Conservation (phyloP, 331 rosid genomes). For the Quercus tomentella region DNA sequence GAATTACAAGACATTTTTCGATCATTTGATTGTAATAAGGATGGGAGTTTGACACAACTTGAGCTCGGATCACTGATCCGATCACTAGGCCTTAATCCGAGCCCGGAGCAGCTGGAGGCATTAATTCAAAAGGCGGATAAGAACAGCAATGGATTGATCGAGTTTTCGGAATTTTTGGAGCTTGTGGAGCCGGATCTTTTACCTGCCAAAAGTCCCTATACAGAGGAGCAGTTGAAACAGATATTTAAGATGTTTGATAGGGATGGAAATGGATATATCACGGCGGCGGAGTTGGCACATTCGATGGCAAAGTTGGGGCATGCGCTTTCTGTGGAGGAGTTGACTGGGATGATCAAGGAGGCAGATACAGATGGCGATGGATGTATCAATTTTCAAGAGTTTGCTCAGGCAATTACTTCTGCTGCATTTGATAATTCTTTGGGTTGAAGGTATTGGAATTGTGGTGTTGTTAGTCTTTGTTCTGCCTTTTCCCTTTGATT, state of each 20-base stretch:
- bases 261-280: constrained; percentile 83
- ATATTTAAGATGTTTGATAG: constrained; percentile 73
- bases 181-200: constrained; percentile 72
- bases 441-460: constrained; percentile 31
- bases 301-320: constrained; percentile 91
- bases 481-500: not conserved
- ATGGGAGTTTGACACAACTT: constrained; percentile 81
- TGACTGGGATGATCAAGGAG: constrained; percentile 86
- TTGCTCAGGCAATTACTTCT: constrained; percentile 67
- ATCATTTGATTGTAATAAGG: constrained; percentile 78
- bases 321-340: constrained; percentile 72
- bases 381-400: constrained; percentile 68
- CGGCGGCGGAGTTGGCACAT: constrained; percentile 88
- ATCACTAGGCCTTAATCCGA: constrained; percentile 79
- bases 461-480: not conserved
- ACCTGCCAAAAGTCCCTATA: constrained; percentile 70
- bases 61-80: constrained; percentile 81
- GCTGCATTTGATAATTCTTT: constrained; percentile 91
- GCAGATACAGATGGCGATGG: constrained; percentile 88
- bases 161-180: constrained; percentile 73
- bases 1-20: constrained; percentile 62
- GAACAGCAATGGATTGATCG: constrained; percentile 70
- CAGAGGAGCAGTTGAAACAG: constrained; percentile 64
- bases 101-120: constrained; percentile 64
- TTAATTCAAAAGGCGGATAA: constrained; percentile 75